Evolutionary conservation across 2,329 filamentous ascomycete genomes (phyloP).

Genomic region (Hypoxylon sp.): DNA sequence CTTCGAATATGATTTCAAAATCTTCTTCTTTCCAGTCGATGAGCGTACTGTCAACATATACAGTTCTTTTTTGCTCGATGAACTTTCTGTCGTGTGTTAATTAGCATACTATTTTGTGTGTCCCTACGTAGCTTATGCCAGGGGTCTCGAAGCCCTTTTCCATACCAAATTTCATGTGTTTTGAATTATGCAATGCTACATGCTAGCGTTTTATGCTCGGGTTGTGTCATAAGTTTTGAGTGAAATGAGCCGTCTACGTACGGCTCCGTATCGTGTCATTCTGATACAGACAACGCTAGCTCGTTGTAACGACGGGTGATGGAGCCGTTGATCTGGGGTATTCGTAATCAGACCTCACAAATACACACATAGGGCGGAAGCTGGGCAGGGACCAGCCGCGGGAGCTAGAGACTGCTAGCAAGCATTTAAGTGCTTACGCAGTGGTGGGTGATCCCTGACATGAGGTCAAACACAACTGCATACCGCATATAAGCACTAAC

Average conservation of each 20-base stretch:
- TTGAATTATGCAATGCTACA: slow-evolving; percentile 2
- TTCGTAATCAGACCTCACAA: slow-evolving; percentile 4
- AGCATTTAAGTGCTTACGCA: slow-evolving; percentile 17
- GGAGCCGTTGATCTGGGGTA: slow-evolving; percentile 21
- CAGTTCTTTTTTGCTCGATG: background rate
- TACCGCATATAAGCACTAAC: slow-evolving; percentile 9
- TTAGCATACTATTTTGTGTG: background rate
- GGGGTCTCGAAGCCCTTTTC: background rate
- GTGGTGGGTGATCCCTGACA: slow-evolving; percentile 7
- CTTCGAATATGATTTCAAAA: background rate
- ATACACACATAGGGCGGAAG: slow-evolving; percentile 31
- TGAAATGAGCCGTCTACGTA: background rate
- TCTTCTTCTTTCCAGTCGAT: background rate
- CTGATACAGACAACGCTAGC: background rate
- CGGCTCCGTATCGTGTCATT: background rate
- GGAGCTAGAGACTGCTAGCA: slow-evolving; percentile 32
- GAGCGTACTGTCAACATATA: background rate
- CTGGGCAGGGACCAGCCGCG: slow-evolving; percentile 13
- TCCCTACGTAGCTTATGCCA: background rate
- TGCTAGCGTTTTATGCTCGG: background rate
- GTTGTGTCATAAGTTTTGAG: background rate
- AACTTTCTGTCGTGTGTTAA: background rate
- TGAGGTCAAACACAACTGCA: slow-evolving; percentile 1
- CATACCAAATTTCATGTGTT: background rate
- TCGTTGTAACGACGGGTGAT: slow-evolving; percentile 13